These are phyloP conservation scores for Penicillium desertorum DNA, from an alignment of 495 filamentous ascomycete genomes.

Conservation along the genomic window DNA sequence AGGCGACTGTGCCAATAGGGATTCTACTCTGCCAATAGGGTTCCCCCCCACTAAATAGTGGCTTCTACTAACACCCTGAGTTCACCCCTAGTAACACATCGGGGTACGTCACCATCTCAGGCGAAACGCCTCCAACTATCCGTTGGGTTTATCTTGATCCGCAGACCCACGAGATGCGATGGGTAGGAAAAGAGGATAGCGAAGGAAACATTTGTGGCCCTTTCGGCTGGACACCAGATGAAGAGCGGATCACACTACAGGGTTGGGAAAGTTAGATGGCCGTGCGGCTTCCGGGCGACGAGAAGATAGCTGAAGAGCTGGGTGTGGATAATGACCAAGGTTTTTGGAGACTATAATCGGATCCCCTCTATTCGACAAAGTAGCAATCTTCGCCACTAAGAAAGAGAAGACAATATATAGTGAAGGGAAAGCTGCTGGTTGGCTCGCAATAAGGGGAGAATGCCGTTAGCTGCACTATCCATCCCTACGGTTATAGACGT, in stretches of 20 bases:
- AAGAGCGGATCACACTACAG: neutral
- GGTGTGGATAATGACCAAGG: neutral
- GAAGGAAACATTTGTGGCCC: neutral
- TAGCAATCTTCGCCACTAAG: too few species aligned
- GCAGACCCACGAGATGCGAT: neutral
- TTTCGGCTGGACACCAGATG: neutral
- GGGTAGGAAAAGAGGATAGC: neutral
- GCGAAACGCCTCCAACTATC: neutral
- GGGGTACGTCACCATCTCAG: neutral
- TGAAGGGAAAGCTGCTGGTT: too few species aligned
- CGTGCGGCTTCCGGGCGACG: neutral
- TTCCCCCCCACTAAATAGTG: neutral
- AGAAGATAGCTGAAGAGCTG: neutral
- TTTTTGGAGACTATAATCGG: too few species aligned
- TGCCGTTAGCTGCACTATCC: too few species aligned
- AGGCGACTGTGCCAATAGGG: too few species aligned
- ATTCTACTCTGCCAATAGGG: too few species aligned
- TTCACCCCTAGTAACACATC: neutral
- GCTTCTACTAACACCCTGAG: neutral
- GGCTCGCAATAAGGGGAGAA: too few species aligned
- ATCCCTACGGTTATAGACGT: too few species aligned
- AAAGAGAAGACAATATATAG: too few species aligned
- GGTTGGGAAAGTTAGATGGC: neutral
- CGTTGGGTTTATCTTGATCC: neutral
- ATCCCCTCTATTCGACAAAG: too few species aligned